Evolutionary conservation across 2,329 filamentous ascomycete genomes (phyloP), one percentile per base, ranked within the genome.

Genomic region (Aspergillus uvarum): DNA sequence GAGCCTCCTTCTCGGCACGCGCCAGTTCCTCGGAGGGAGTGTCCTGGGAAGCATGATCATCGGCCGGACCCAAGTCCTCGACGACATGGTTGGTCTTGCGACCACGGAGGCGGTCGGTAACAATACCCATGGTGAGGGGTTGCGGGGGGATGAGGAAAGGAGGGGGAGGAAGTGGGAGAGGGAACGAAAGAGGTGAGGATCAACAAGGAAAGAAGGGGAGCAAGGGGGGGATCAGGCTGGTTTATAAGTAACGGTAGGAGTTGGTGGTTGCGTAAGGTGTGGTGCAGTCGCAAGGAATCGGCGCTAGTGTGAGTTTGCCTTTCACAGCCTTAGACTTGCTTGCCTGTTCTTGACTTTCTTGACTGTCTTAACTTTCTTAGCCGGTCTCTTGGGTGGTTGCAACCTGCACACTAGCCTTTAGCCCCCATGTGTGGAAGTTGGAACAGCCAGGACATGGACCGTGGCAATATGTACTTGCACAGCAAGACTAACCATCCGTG

Each of bases 21-120:
- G 22, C 35, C 11, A 29, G 32, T 35, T 55, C 44, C 29, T 32
- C 53, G 7, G 42, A 22, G 7, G 53, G 42, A 8, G 21, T 31
- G 1, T 55, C 42, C 12, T 32, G 21, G 4, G 38, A 11, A 10
- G 2, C 19, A 35, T 4, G 14, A 14, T 48, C 16, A 8, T 55
- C 29, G 4, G 48, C 53, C 10, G 53, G 53, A 8, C 42, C 42
- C 10, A 55, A 42, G 14, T 55, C 53, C 5, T 55, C 53, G 12
- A 55, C 53, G 24, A 48, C 6, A 26, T 55, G 42, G 53, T 55
- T 55, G 53, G 53, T 55, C 42, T 55, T 55, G 42, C 53, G 53
- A 55, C 53, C 53, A 42, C 31, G 26, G 19, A 55, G 53, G 29
- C 53, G 53, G 42, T 55, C 53, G 44, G 47, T 47, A 29, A 48